Percentiles rank a stretch among this genome's conserved stretches.
Conservation (phyloP, 2,329 filamentous ascomycete species). For the Cladosporium sp. region DNA sequence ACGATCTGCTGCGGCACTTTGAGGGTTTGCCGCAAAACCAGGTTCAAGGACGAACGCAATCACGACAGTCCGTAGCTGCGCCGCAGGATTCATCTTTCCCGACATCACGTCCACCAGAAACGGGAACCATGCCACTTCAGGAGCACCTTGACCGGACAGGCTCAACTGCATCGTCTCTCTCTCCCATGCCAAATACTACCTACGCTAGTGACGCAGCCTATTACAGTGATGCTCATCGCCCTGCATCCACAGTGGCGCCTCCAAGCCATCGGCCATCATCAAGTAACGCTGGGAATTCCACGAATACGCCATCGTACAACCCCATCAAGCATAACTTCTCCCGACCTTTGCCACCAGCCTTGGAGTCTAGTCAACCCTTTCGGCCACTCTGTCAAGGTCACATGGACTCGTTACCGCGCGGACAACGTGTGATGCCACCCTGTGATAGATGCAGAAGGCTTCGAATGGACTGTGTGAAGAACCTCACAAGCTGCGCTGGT, state of each 20-base stretch:
- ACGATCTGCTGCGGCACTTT: slow-evolving; percentile 64
- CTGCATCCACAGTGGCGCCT: slow-evolving; percentile 11
- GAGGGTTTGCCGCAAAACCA: slow-evolving; percentile 59
- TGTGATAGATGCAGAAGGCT: slow-evolving; percentile 81
- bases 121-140: background rate
- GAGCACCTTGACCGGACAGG: slow-evolving; percentile 13
- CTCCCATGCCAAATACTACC: slow-evolving; percentile 30
- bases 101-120: background rate
- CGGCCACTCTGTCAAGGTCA: slow-evolving; percentile 49
- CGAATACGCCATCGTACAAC: slow-evolving; percentile 20
- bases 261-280: slow-evolving; percentile 29
- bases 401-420: slow-evolving; percentile 73
- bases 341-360: slow-evolving; percentile 37
- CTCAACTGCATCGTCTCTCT: slow-evolving; percentile 28
- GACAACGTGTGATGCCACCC: slow-evolving; percentile 74
- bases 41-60: slow-evolving; percentile 18
- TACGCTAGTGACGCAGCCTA: slow-evolving; percentile 28
- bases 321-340: slow-evolving; percentile 40
- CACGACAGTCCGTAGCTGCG: slow-evolving; percentile 7
- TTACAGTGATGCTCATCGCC: slow-evolving; percentile 20
- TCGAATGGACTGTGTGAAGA: slow-evolving; percentile 79
- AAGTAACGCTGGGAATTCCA: slow-evolving; percentile 25
- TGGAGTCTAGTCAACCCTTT: slow-evolving; percentile 40
- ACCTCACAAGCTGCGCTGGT: slow-evolving; percentile 80
- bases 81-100: slow-evolving; percentile 1